A percentile compares a stretch with the other conserved stretches of the same genome.
Evolutionary conservation across 1,139 yeast genomes (phyloP).

Genomic region (Taphrina confusa): DNA sequence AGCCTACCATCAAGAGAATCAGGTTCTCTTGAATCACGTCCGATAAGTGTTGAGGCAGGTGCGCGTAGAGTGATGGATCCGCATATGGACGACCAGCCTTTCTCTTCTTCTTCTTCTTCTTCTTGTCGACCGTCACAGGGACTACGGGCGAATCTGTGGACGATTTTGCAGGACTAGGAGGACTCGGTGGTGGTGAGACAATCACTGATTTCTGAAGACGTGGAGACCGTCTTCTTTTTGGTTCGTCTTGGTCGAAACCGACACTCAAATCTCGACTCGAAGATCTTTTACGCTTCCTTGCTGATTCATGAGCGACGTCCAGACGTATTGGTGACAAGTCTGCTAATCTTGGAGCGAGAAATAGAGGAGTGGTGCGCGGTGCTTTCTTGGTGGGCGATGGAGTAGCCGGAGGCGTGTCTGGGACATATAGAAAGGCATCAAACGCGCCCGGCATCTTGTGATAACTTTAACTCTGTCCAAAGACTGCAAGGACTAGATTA

Average conservation of each 20-base stretch:
- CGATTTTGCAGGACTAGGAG: background rate
- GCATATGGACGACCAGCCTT: slow-evolving; percentile 40
- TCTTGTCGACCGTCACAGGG: no score
- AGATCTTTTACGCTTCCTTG: background rate
- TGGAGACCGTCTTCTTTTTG: background rate
- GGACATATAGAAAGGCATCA: slow-evolving; percentile 16
- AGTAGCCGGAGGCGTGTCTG: slow-evolving; percentile 14
- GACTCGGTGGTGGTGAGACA: background rate
- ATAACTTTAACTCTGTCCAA: background rate
- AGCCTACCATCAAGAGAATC: slow-evolving; percentile 64
- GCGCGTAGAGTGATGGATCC: slow-evolving; percentile 43
- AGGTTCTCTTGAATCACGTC: slow-evolving; percentile 46
- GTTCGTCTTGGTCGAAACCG: background rate
- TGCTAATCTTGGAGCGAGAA: background rate
- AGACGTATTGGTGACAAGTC: background rate
- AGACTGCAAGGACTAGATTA: no score
- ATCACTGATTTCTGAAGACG: background rate
- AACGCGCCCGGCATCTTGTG: slow-evolving; percentile 5
- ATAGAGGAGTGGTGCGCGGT: background rate
- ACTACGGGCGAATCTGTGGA: background rate
- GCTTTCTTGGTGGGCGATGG: slow-evolving; percentile 22
- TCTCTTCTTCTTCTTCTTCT: slow-evolving; percentile 20
- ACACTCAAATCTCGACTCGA: background rate
- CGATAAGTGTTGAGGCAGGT: slow-evolving; percentile 46
- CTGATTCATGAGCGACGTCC: no score